These are phyloP conservation scores for Trypanosoma avium DNA, from an alignment of 208 protist species.

Conservation along the genomic window DNA sequence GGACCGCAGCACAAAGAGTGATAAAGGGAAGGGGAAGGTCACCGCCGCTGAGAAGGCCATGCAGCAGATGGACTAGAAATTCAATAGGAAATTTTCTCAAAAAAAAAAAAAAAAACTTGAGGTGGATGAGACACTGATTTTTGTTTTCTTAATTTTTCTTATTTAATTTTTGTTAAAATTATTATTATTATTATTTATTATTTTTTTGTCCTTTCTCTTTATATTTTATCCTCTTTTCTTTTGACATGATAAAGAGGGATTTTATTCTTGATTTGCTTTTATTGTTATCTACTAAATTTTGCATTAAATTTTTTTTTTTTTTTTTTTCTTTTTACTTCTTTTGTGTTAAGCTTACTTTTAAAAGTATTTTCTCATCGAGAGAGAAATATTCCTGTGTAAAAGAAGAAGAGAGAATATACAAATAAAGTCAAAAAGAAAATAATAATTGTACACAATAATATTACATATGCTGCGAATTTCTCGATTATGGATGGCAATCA, in stretches of 20 bases:
- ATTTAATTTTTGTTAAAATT: not conserved
- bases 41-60: slow-evolving; percentile 91
- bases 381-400: not conserved
- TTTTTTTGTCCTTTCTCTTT: not conserved
- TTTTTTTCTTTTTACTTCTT: too few relatives aligned
- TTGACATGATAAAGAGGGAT: not conserved
- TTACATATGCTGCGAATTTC: slow-evolving; percentile 19
- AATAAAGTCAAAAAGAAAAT: not conserved
- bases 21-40: slow-evolving; percentile 93
- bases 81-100: not conserved
- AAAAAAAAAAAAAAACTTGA: not conserved
- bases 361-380: too few relatives aligned
- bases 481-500: slow-evolving; percentile 28
- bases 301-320: too few relatives aligned
- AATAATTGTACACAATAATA: not conserved
- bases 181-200: not conserved
- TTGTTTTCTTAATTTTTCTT: not conserved
- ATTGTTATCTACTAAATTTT: not conserved
- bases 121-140: not conserved
- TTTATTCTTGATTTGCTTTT: not conserved
- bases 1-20: slow-evolving; percentile 81
- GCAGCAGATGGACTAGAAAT: slow-evolving; percentile 91
- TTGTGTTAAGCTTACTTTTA: too few relatives aligned
- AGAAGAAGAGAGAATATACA: not conserved
- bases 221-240: not conserved